A percentile compares a stretch with the other conserved stretches of the same genome.
phyloP scores from a whole-genome alignment of 1,284 basidiomycete genomes.

The Papiliotrema nemorosa region DNA sequence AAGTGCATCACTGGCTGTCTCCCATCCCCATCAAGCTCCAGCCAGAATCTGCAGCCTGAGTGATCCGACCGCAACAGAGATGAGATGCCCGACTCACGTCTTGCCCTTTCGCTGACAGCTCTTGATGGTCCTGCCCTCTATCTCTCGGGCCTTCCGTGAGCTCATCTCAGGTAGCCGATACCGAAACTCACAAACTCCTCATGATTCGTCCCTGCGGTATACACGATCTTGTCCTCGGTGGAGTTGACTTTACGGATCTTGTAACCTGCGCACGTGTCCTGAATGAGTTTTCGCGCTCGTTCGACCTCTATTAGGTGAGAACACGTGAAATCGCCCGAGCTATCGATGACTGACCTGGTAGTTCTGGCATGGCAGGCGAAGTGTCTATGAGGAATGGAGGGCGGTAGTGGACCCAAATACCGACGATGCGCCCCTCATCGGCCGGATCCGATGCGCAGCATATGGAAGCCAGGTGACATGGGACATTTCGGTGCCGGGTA shows the following conservation, averaged over 20 bases:
- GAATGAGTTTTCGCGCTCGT: slow-evolving; percentile 61
- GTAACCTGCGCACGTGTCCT: slow-evolving; percentile 58
- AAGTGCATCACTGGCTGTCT: slow-evolving; percentile 70
- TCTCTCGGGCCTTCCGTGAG: slow-evolving; percentile 57
- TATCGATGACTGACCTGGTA: slow-evolving; percentile 55
- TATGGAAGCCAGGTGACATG: no score
- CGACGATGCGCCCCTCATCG: no score
- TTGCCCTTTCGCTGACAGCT: slow-evolving; percentile 71
- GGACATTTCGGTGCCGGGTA: no score
- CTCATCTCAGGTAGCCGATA: neutral
- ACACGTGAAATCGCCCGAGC: neutral
- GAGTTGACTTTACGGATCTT: slow-evolving; percentile 60
- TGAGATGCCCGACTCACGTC: slow-evolving; percentile 43
- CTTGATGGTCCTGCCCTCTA: slow-evolving; percentile 60
- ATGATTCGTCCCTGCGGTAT: slow-evolving; percentile 57
- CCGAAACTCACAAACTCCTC: slow-evolving; percentile 65
- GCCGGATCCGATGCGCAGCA: no score
- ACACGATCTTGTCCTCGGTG: slow-evolving; percentile 67
- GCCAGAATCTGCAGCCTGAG: slow-evolving; percentile 56
- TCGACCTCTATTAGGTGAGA: slow-evolving; percentile 60
- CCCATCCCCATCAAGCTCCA: slow-evolving; percentile 64
- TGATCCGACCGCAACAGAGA: neutral
- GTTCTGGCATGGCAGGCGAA: slow-evolving; percentile 57
- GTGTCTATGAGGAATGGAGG: neutral
- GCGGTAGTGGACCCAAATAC: no score